phyloP scores from a whole-genome alignment of 108 stramenopile genomes.

The Cyclostephanos invisitatus region DNA sequence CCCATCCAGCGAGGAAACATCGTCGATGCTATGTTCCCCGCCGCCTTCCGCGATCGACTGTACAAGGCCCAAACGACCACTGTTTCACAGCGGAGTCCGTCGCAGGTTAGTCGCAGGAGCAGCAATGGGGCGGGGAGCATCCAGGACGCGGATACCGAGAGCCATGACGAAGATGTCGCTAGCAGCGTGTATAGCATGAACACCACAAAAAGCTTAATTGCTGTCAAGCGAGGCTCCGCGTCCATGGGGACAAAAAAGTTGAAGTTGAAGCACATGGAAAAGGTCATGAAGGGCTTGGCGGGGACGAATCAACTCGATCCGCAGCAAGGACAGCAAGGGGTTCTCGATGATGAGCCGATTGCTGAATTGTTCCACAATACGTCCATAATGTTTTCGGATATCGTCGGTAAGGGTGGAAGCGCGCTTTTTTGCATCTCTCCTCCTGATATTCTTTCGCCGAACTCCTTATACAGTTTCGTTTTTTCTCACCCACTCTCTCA shows the following conservation, averaged over 20 bases:
- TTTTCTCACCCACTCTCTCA: no score
- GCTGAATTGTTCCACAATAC: slow-evolving; percentile 73
- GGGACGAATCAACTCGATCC: slow-evolving; percentile 7
- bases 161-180: not conserved
- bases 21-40: slow-evolving; percentile 62
- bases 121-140: not conserved
- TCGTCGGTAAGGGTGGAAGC: slow-evolving; percentile 33
- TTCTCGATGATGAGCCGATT: slow-evolving; percentile 54
- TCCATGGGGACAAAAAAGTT: not conserved
- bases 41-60: slow-evolving; percentile 57
- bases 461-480: no score
- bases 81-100: not conserved
- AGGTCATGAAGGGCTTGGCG: slow-evolving; percentile 30
- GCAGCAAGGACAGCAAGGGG: slow-evolving; percentile 2
- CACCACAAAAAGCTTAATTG: not conserved
- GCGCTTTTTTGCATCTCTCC: no score
- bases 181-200: not conserved
- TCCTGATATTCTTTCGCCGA: no score
- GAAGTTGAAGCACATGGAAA: slow-evolving; percentile 35
- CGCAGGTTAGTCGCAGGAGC: not conserved
- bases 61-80: slow-evolving; percentile 32
- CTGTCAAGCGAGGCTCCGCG: no score
- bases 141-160: not conserved
- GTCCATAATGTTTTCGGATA: slow-evolving; percentile 75
- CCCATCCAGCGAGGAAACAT: slow-evolving; percentile 42